Conservation (phyloP, 805 yeast species). For the Clavispora fructus region DNA sequence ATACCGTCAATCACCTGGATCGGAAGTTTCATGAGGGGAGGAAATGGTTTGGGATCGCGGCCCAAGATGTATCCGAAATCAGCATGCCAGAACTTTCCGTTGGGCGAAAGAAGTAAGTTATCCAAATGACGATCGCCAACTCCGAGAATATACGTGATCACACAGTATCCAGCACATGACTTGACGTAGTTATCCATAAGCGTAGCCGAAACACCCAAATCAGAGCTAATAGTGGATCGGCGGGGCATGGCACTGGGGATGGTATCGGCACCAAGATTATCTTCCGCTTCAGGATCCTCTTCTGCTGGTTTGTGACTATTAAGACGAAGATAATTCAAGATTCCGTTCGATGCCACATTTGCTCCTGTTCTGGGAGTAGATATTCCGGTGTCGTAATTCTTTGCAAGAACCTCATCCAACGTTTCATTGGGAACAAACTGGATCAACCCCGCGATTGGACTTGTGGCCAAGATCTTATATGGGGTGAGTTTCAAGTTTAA, state of each 20-base stretch:
- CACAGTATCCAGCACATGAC: conserved; percentile 97
- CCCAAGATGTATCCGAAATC: conserved; percentile 97
- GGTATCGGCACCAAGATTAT: neutral
- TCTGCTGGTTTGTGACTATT: conserved; percentile 39
- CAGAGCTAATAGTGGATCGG: conserved; percentile 19
- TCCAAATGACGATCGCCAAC: conserved; percentile 98
- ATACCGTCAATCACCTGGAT: conserved; percentile 96
- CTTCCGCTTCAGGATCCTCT: conserved; percentile 21
- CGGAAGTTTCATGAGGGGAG: conserved; percentile 96
- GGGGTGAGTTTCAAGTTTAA: conserved; percentile 85
- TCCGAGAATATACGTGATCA: conserved; percentile 87
- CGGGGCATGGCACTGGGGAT: neutral
- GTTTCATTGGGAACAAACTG: conserved; percentile 95
- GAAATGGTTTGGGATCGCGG: conserved; percentile 96
- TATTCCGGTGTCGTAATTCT: conserved; percentile 10
- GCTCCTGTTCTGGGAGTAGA: conserved; percentile 2
- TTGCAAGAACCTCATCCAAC: conserved; percentile 65
- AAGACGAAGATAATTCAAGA: conserved; percentile 61
- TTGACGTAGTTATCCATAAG: conserved; percentile 92
- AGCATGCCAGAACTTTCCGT: conserved; percentile 92
- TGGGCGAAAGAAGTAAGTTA: conserved; percentile 70
- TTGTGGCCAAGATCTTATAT: conserved; percentile 84
- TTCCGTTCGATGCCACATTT: conserved; percentile 50
- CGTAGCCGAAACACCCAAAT: conserved; percentile 48
- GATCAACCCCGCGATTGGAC: conserved; percentile 85